phyloP scores from a whole-genome alignment of 768 basidiomycete species.

The Russula ochroleuca region DNA sequence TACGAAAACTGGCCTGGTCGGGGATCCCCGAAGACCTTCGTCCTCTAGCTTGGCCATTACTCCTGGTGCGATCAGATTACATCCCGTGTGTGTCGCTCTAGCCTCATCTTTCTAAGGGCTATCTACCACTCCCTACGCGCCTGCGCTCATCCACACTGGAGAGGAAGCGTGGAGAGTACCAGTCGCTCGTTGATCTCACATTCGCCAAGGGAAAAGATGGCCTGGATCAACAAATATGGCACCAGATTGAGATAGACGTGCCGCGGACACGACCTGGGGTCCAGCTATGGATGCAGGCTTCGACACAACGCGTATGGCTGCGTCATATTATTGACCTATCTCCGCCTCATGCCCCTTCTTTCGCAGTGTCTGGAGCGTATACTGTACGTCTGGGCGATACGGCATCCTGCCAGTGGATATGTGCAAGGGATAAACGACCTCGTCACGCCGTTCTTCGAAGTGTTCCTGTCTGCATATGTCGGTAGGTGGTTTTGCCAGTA shows the following conservation, averaged over 20 bases:
- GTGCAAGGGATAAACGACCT: constrained; percentile 99
- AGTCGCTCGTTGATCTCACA: constrained; percentile 81
- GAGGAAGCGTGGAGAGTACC: constrained; percentile 89
- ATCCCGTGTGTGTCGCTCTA: constrained; percentile 5
- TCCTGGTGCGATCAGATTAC: constrained; percentile 59
- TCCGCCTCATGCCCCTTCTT: constrained; percentile 24
- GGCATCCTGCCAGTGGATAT: constrained; percentile 97
- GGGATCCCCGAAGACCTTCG: constrained; percentile 86
- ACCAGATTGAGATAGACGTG: constrained; percentile 98
- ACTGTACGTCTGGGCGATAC: constrained; percentile 97
- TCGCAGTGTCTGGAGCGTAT: constrained; percentile 86
- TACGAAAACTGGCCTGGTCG: constrained; percentile 91
- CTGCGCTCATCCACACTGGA: constrained; percentile 72
- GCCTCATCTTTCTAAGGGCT: constrained; percentile 56
- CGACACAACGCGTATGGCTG: constrained; percentile 76
- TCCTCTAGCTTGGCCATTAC: constrained; percentile 89
- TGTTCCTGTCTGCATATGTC: constrained; percentile 93
- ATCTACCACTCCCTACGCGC: constrained; percentile 80
- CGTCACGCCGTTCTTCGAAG: constrained; percentile 95
- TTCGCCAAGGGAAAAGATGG: constrained; percentile 83
- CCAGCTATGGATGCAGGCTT: constrained; percentile 82
- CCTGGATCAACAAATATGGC: constrained; percentile 97
- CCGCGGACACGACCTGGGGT: constrained; percentile 93
- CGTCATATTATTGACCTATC: background rate
- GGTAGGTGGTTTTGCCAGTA: constrained; percentile 44